Evolutionary conservation across 176 grass and related monocot genomes (phyloP).

Genomic region (Juncus effusus): DNA sequence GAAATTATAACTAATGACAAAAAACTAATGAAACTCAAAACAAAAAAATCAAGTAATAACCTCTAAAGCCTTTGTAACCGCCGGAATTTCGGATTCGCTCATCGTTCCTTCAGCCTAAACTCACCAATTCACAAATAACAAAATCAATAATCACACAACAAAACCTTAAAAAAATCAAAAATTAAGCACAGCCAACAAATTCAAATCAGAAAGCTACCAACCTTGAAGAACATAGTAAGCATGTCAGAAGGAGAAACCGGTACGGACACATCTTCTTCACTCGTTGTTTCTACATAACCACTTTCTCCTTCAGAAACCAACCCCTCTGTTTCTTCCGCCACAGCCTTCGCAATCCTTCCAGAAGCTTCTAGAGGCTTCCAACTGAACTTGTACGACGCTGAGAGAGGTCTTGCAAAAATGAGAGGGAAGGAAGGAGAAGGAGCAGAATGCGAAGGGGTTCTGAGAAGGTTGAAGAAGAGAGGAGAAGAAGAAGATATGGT

Average conservation of each 20-base stretch:
- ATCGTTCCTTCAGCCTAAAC: constrained; percentile 45
- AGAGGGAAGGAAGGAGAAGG: not conserved
- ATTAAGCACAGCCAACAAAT: not conserved
- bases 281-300: not conserved
- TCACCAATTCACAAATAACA: not conserved
- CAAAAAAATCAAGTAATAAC: constrained; percentile 22
- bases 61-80: constrained; percentile 28
- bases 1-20: not conserved
- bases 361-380: not conserved
- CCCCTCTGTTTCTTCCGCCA: constrained; percentile 9
- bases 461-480: constrained; percentile 15
- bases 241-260: constrained; percentile 44
- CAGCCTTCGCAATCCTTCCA: constrained; percentile 1
- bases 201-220: constrained; percentile 5
- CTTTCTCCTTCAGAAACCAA: not conserved
- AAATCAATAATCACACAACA: not conserved
- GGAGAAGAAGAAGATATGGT: constrained; percentile 34
- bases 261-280: constrained; percentile 22
- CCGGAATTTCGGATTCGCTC: constrained; percentile 25
- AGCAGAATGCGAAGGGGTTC: not conserved
- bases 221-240: constrained; percentile 47
- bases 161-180: not conserved
- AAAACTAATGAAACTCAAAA: not conserved
- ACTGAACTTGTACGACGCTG: constrained; percentile 1
- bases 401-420: constrained; percentile 22